Conservation (phyloP, 2,329 filamentous ascomycete species). For the Nannizziopsis barbatae region DNA sequence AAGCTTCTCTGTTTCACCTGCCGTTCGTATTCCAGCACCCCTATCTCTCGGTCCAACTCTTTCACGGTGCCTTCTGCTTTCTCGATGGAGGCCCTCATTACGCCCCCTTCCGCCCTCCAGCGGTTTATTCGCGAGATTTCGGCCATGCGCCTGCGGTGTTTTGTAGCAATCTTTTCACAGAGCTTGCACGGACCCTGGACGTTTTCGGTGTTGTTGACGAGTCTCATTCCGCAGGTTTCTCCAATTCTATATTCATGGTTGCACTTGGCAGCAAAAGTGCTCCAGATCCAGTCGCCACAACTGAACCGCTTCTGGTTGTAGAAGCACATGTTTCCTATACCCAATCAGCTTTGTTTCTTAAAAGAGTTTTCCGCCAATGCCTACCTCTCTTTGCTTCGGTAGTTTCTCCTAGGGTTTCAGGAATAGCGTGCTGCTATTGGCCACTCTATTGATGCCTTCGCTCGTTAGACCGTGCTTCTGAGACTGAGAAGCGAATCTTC, state of each 20-base stretch:
- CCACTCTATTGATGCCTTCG: background rate
- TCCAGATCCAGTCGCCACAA: constrained; percentile 92
- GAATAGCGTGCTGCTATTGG: constrained; percentile 12
- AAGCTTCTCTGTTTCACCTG: constrained; percentile 28
- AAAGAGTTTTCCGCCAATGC: constrained; percentile 18
- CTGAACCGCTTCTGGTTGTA: constrained; percentile 78
- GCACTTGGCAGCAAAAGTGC: constrained; percentile 84
- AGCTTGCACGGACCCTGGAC: constrained; percentile 61
- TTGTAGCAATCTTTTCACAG: constrained; percentile 82
- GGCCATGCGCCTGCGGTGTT: constrained; percentile 61
- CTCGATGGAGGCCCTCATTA: constrained; percentile 49
- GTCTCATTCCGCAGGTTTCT: constrained; percentile 89
- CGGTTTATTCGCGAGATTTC: constrained; percentile 63
- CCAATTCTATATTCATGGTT: constrained; percentile 89
- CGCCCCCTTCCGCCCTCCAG: constrained; percentile 61
- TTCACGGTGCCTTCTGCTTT: constrained; percentile 63
- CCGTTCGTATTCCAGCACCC: constrained; percentile 50
- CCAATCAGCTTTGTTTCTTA: constrained; percentile 21
- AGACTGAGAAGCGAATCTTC: background rate
- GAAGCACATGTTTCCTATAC: constrained; percentile 66
- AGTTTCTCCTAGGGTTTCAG: constrained; percentile 14
- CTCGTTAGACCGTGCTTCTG: constrained; percentile 5
- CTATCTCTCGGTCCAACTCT: constrained; percentile 58
- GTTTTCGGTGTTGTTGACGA: constrained; percentile 63
- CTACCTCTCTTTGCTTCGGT: background rate